Evolutionary conservation across 2,329 filamentous ascomycete genomes (phyloP), one percentile per base, ranked within the genome.

Genomic region (Metarhizium brunneum): DNA sequence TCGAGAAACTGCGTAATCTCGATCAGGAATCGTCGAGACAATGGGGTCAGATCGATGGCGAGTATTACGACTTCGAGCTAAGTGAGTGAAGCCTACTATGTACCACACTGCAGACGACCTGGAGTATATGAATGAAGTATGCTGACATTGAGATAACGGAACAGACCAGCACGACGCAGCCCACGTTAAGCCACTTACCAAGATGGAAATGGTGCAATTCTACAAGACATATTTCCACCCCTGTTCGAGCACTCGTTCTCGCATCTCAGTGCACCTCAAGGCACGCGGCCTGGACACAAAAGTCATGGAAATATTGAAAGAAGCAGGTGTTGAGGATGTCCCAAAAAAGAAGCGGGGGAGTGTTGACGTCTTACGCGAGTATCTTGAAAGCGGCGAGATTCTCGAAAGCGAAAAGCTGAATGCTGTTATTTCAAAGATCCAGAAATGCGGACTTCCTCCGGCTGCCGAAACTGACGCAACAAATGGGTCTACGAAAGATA

Each of bases 1-100:
- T 95, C 25, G 92, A 97, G 73, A 96, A 95, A 71, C 71, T 95
- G 63, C 96, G 96, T 78, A 97, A 96, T 62, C 75, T 99, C 50
- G 82, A 86, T 57, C 87, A 92, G 61, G 94, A 99, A 73, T 90
- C 86, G 5, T 81, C 78, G 55, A 81, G 90, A 48, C 86, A 95
- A 67, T 96, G 90, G 92, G 79, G 78, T 52, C 90, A 96, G 65
- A 90, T 99, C 62, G 82, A 83, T 52, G 87, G 81, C 53, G 92
- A 96, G 67, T 89, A 87, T 62, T 95, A 92, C 69, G 91, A 96
- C 70, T 99, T 97, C 70, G 80, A 90, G 65, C 84, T 88, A 67
- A 83, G 92, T 91, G 77, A 70, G 82, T 76, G 1, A 14, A 36
- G 42, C 18, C 25, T 36, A 8, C 11, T 16, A 18, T n/a, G n/a